phyloP scores from a whole-genome alignment of 805 yeast species.

The Teunomyces kruisii region DNA sequence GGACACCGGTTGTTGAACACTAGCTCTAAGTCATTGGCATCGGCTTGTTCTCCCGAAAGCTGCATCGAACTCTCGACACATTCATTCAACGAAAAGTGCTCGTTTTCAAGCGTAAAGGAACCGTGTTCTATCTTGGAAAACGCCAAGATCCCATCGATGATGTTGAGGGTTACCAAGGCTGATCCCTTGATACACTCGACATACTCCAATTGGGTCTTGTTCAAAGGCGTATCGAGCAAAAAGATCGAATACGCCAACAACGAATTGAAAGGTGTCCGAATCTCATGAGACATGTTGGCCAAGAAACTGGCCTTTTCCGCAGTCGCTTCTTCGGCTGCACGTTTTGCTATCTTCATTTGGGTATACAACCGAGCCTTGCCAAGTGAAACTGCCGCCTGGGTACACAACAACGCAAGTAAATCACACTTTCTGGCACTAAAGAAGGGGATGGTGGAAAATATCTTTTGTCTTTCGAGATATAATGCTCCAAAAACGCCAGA shows the following conservation, averaged over 20 bases:
- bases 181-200: slow-evolving; percentile 52
- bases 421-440: slow-evolving; percentile 38
- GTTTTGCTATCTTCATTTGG: slow-evolving; percentile 45
- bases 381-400: slow-evolving; percentile 54
- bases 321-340: slow-evolving; percentile 51
- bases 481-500: slow-evolving; percentile 44
- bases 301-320: slow-evolving; percentile 54
- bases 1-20: slow-evolving; percentile 44
- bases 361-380: slow-evolving; percentile 46
- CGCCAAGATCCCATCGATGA: slow-evolving; percentile 54
- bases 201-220: slow-evolving; percentile 45
- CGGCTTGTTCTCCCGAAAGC: slow-evolving; percentile 48
- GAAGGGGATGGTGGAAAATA: slow-evolving; percentile 10
- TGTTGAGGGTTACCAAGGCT: slow-evolving; percentile 51
- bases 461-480: slow-evolving; percentile 35
- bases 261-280: slow-evolving; percentile 56
- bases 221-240: slow-evolving; percentile 47
- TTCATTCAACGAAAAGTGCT: slow-evolving; percentile 44
- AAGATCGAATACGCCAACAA: slow-evolving; percentile 49
- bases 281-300: slow-evolving; percentile 58
- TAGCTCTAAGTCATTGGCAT: slow-evolving; percentile 41
- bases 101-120: slow-evolving; percentile 43
- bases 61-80: slow-evolving; percentile 50
- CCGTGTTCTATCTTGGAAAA: slow-evolving; percentile 58
- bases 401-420: slow-evolving; percentile 42